phyloP scores from a whole-genome alignment of 2,329 filamentous ascomycete species.

The Thelonectria blattea region DNA sequence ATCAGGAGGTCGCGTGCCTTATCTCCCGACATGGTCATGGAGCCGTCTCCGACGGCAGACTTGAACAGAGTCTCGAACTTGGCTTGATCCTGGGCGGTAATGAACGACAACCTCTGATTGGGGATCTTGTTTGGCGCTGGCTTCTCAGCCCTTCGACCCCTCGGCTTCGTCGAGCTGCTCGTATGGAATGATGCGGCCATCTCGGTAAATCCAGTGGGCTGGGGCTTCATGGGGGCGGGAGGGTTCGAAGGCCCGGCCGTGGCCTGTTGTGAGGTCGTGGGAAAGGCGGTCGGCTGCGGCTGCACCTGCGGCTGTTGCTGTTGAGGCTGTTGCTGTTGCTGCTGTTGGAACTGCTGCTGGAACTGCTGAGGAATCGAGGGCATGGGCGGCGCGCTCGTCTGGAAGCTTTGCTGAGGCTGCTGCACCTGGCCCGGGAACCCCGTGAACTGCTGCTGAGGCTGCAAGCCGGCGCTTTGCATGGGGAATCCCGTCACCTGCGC shows the following conservation, averaged over 20 bases:
- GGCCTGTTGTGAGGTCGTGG: slow-evolving; percentile 57
- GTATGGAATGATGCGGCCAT: slow-evolving; percentile 72
- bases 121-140: slow-evolving; percentile 76
- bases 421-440: slow-evolving; percentile 61
- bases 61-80: slow-evolving; percentile 99
- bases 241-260: slow-evolving; percentile 55
- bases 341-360: slow-evolving; percentile 59
- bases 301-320: slow-evolving; percentile 48
- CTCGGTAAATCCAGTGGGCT: slow-evolving; percentile 68
- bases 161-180: slow-evolving; percentile 50
- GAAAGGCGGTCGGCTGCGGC: slow-evolving; percentile 54
- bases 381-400: slow-evolving; percentile 64
- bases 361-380: slow-evolving; percentile 65
- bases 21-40: slow-evolving; percentile 88
- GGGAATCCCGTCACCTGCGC: slow-evolving; percentile 68
- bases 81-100: slow-evolving; percentile 90
- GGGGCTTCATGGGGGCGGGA: slow-evolving; percentile 67
- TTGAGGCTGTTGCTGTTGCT: slow-evolving; percentile 56
- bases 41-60: slow-evolving; percentile 83
- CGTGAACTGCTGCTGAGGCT: slow-evolving; percentile 71
- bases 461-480: slow-evolving; percentile 58
- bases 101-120: slow-evolving; percentile 92
- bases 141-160: slow-evolving; percentile 56
- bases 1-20: slow-evolving; percentile 89
- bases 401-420: slow-evolving; percentile 65